A percentile compares a stretch with the other conserved stretches of the same genome.
Evolutionary conservation across 768 basidiomycete species (phyloP).

Genomic region (Naganishia friedmannii): DNA sequence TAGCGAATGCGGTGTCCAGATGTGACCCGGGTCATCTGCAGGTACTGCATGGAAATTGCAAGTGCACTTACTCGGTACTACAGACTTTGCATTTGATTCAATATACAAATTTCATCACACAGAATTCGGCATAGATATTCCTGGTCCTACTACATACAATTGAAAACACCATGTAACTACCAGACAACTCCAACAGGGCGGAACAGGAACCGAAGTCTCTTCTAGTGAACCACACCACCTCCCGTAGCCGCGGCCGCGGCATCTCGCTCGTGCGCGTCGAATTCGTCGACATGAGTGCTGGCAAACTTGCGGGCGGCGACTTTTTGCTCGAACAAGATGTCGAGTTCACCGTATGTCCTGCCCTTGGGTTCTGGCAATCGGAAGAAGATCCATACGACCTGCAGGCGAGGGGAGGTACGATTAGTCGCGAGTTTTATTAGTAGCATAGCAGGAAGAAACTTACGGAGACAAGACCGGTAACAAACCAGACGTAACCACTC

Average conservation of each 20-base stretch:
- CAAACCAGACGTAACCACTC: conserved; percentile 30
- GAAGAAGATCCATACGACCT: conserved; percentile 37
- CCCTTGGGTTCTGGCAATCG: conserved; percentile 48
- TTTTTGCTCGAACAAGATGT: conserved; percentile 49
- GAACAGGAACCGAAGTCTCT: not conserved
- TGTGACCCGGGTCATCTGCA: no score
- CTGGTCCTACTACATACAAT: not conserved
- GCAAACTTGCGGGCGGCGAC: conserved; percentile 44
- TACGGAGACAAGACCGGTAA: conserved; percentile 16
- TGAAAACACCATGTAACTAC: not conserved
- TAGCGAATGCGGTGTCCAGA: no score
- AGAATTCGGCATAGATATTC: not conserved
- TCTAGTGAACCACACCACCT: not conserved
- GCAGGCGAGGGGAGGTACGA: not conserved
- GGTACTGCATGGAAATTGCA: no score
- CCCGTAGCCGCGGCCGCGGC: not conserved
- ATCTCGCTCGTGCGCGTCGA: conserved; percentile 27
- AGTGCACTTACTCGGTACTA: no score
- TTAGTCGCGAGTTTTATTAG: not conserved
- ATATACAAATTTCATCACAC: not conserved
- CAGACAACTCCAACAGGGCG: not conserved
- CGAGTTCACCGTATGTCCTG: conserved; percentile 49
- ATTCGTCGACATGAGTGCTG: conserved; percentile 39
- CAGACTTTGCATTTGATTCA: not conserved
- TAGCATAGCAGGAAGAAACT: not conserved